Percentiles rank a stretch among this genome's conserved stretches.
Evolutionary conservation across 768 basidiomycete species (phyloP).

Genomic region (Ramaria sp.): DNA sequence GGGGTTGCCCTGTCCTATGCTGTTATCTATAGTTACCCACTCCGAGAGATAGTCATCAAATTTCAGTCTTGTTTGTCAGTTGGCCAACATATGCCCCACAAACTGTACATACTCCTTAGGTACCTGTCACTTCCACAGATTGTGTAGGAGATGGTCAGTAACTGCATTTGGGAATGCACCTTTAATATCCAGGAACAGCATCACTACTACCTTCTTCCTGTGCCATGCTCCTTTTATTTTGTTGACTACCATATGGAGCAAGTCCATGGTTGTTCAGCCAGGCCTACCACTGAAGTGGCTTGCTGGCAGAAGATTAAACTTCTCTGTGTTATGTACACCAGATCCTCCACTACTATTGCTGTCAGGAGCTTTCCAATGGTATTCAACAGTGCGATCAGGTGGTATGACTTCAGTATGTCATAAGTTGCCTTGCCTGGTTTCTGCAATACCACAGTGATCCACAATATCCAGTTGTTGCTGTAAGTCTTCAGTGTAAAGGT

Average conservation of each 20-base stretch:
- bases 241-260: slow-evolving; percentile 21
- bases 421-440: no score
- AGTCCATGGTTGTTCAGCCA: slow-evolving; percentile 18
- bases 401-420: no score
- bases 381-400: no score
- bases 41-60: slow-evolving; percentile 20
- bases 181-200: slow-evolving; percentile 22
- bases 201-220: slow-evolving; percentile 14
- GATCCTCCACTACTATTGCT: no score
- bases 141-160: slow-evolving; percentile 13
- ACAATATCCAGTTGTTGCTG: no score
- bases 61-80: slow-evolving; percentile 12
- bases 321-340: no score
- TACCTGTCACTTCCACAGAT: slow-evolving; percentile 15
- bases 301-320: slow-evolving; percentile 17
- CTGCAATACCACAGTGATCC: no score
- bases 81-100: slow-evolving; percentile 12
- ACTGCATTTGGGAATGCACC: slow-evolving; percentile 19
- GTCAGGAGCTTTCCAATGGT: no score
- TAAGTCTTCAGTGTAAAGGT: no score
- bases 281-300: slow-evolving; percentile 22
- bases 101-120: slow-evolving; percentile 17
- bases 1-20: slow-evolving; percentile 21
- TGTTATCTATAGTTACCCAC: slow-evolving; percentile 9
- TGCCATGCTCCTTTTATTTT: slow-evolving; percentile 27